phyloP scores from a whole-genome alignment of 352 stramenopile genomes.

The Phytophthora cryptogea region DNA sequence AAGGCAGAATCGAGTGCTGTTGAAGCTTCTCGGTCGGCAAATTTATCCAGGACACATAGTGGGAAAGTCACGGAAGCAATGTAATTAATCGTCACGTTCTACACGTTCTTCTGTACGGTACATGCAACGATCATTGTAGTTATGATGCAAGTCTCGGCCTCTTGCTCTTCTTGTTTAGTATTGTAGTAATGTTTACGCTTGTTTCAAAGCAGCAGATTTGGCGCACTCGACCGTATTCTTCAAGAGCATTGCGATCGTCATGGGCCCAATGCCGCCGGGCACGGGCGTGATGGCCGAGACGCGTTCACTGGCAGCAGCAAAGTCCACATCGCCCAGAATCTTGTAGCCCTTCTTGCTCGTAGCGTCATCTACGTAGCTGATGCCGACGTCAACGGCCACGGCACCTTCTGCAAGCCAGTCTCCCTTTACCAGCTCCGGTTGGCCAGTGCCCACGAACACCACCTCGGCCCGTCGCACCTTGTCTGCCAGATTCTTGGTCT shows the following conservation, averaged over 20 bases:
- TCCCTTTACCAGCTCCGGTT: constrained; percentile 94
- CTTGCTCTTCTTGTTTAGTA: constrained; percentile 1
- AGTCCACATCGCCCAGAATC: constrained; percentile 98
- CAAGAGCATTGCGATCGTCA: constrained; percentile 97
- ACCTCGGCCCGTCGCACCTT: constrained; percentile 93
- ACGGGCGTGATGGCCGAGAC: constrained; percentile 97
- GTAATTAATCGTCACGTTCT: constrained; percentile 34
- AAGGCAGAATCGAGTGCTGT: constrained; percentile 3
- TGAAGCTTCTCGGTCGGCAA: constrained; percentile 1
- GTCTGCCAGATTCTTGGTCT: constrained; percentile 74
- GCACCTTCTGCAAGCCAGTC: constrained; percentile 97
- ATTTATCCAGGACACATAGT: neutral
- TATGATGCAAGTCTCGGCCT: neutral
- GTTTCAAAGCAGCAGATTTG: constrained; percentile 41
- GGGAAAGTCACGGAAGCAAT: constrained; percentile 16
- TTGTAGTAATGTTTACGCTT: constrained; percentile 10
- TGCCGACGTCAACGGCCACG: constrained; percentile 99
- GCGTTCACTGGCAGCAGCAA: constrained; percentile 80
- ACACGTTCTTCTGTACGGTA: constrained; percentile 19
- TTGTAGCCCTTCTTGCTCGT: constrained; percentile 85
- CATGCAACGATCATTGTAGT: constrained; percentile 4
- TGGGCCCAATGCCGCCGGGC: constrained; percentile 96
- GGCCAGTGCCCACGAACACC: constrained; percentile 95
- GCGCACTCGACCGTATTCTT: constrained; percentile 79
- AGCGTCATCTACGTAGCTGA: constrained; percentile 96